Base-by-base conservation (phyloP, 805 yeast genomes). In the Isabelozyma rhagii region DNA sequence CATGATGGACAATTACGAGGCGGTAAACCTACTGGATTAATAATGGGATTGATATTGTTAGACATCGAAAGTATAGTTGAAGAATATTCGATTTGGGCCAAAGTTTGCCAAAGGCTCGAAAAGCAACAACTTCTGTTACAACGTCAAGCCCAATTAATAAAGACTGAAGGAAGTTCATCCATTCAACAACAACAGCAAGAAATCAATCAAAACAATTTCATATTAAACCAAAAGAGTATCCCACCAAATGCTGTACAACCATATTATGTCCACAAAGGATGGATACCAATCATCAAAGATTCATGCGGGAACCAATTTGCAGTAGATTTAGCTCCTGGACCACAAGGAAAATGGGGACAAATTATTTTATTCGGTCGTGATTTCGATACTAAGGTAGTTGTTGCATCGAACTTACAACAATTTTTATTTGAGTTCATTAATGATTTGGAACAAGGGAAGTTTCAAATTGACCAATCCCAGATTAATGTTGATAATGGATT, bases 1-100 rank as follows among this genome's bases (percentile, higher is more conserved):
- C 78, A 73, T 57, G 79, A 74, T 55, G 79, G 79, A 43, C 79
- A 74, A 56, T 64, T 72, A 44, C 62, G 74, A 50, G 78, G 77
- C 15, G 78, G 77, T 1, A 68, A 71, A 53, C 78, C 79, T 27
- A 71, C 78, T 1, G 79, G 79, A 1, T 63, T 73, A 50, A 55
- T 74, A 39, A 68, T 74, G 74, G 79, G 79, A 6, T 59, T 74
- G 57, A 66, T 66, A 4, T 61, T 74, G 28, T 64, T 74, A 53
- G 79, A 74, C 59, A 62, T 74, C 39, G 79, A 74, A 57, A 61
- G 70, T 43, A 69, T 74, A 40, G 65, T 66, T 49, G 77, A 72
- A 54, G 77, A 74, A 52, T 67, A 71, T 54, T 54, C 67, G 28
- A 61, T 74, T 42, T 74, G 79, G 79, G 59, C 64, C 15, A 71